Evolutionary conservation across 768 basidiomycete genomes (phyloP), one percentile per base, ranked within the genome.

Genomic region (Lactifluus subvellereus): DNA sequence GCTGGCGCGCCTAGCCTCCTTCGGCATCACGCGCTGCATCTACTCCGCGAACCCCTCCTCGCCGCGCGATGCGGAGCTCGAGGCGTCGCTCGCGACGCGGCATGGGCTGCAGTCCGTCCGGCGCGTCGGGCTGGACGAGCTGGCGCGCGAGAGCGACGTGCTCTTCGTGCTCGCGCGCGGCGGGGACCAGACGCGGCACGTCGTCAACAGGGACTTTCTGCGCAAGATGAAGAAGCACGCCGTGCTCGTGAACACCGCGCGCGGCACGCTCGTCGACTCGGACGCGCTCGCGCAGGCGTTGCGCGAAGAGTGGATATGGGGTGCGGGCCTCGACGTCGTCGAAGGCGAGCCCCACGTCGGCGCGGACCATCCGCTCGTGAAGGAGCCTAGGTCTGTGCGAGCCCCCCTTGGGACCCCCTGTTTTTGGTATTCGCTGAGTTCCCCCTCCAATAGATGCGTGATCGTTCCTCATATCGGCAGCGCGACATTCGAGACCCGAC

Each of bases 391-490:
- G 85, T 93, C 68, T 70, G 75, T 75, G 35, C 60, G 8, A 8
- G 3, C 13, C 47, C 47, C 20, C 13, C 27, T 27, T 22, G 22
- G 2, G 22, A 22, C 52, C 43, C 42, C 5, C 27, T 50, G 16
- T 50, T 56, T 60, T 37, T 14, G 14, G 18, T 27, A 45, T 40
- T 35, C 42, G n/a, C 59, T 52, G 20, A 33, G 7, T 27, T 27
- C 2, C 13, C n/a, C n/a, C 14, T 27, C 18, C 6, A 5, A 43
- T 69, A 93, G 89, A 71, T 91, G 88, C 66, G 79, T 88, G 8
- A 81, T 96, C 11, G 66, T 99, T 35, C 96, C 96, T 0, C 96
- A 99, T 70, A 86, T 99, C 55, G 97, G 84, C 20, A 93, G 91
- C 66, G 95, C 91, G 3, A 95, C 94, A 16, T 76, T 84, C 10